Evolutionary conservation across 2,329 filamentous ascomycete genomes (phyloP), one percentile per base, ranked within the genome.

Genomic region (Alternaria metachromatica): DNA sequence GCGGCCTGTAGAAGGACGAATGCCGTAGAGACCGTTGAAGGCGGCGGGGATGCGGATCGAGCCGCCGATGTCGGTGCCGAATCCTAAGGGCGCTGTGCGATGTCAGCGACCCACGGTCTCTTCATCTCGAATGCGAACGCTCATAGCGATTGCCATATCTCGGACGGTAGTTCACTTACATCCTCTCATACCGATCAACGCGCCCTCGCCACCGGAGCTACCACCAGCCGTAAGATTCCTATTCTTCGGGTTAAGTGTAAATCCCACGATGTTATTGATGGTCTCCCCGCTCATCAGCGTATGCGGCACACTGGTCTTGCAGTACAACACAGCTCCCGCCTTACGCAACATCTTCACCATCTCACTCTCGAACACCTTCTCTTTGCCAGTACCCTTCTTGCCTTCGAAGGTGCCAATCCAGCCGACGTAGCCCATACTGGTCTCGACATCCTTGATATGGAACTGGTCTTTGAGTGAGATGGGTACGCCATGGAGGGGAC

Each of bases 331-430:
- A 0, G 87, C 87, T 2, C 87, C 87, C 0, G 86, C 78, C 6
- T 77, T 78, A 9, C 86, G 80, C 13, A 90, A 78, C 68, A 87
- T 85, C 23, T 76, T 79, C 3, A 89, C 87, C 72, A 90, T 84
- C 66, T 89, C 84, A 51, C 86, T 88, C 70, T 91, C 88, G 51
- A 84, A 86, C 1, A 82, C 80, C 70, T 78, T 83, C 73, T 83
- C 87, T 76, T 81, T 86, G 23, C 80, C 86, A 58, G 80, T 86
- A 1, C 80, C 82, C 26, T 82, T 84, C 54, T 83, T 80, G 28
- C 88, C 88, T 76, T 90, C 81, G 68, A 89, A 90, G 0, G 87
- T 90, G 6, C 84, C 85, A 11, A 90, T 86, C 88, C 88, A 90
- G 13, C 88, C 87, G 10, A 89, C 82, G 66, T 90, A 90, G 8